Evolutionary conservation across 768 basidiomycete species (phyloP), one percentile per base, ranked within the genome.

Genomic region (Collybiopsis confluens): DNA sequence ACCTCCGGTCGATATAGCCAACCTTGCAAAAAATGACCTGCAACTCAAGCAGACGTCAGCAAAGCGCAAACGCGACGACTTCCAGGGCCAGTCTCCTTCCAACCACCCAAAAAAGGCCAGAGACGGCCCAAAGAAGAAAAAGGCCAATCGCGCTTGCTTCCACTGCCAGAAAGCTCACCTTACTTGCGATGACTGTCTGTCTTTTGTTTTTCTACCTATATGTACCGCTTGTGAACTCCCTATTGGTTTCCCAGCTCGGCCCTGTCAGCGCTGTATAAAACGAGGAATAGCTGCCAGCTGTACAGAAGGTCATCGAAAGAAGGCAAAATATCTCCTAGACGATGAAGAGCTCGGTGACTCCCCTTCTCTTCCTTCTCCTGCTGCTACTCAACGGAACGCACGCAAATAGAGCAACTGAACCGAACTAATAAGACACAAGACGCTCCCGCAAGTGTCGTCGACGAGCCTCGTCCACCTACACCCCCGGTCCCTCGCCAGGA

Each of bases 121-220:
- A 65, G 86, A 89, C 52, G 84, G 83, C 1, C 88, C 88, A 28
- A 92, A 90, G 81, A 95, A 94, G 81, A 95, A 94, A 79, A 94
- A 95, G 70, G 92, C 93, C 0, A 90, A 82, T 62, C 83, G 93
- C 44, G 96, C 96, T 45, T 98, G 96, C 66, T 87, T 90, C 58
- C 90, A 92, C 61, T 98, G 96, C 68, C 95, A 98, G 71, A 96
- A 93, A 68, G 93, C 94, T 2, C 96, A 98, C 70, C 75, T 98
- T 60, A 98, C 96, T n/a, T 98, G 96, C 68, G 95, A 98, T 68
- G 96, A 98, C 65, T 85, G 96, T 97, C 64, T 67, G 90, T 35
- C 47, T 48, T 41, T 54, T 33, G 46, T 38, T 37, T 35, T 53
- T 56, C 50, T 56, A 20, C n/a, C n/a, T n/a, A n/a, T n/a, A n/a